Evolutionary conservation across 2,329 filamentous ascomycete genomes (phyloP).

Genomic region (Emergomyces pasteurianus): DNA sequence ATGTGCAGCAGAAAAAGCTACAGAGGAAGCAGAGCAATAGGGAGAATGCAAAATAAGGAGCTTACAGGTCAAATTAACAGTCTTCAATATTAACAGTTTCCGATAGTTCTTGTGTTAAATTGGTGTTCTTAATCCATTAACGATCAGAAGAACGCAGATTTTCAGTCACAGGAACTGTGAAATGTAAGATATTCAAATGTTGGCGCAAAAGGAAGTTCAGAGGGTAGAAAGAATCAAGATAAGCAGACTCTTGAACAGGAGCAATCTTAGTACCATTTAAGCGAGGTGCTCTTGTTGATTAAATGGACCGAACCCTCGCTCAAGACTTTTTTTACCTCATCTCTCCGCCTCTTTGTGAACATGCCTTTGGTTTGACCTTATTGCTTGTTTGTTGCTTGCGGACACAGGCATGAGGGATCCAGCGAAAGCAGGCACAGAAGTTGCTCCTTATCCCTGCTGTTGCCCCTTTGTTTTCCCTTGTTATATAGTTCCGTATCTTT

Average conservation of each 20-base stretch:
- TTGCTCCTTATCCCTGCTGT: neutral
- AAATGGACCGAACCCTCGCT: neutral
- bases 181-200: neutral
- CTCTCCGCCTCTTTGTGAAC: neutral
- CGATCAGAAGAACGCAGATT: neutral
- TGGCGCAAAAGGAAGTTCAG: neutral
- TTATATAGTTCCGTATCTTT: neutral
- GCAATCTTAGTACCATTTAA: neutral
- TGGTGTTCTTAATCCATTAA: neutral
- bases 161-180: neutral
- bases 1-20: neutral
- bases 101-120: neutral
- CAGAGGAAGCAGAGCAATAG: neutral
- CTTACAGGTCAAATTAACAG: neutral
- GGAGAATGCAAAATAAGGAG: neutral
- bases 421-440: neutral
- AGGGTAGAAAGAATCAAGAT: neutral
- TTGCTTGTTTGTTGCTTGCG: neutral
- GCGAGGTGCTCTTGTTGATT: conserved; percentile 1
- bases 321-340: neutral
- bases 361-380: neutral
- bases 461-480: neutral
- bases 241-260: neutral
- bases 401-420: neutral
- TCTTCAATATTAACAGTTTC: neutral